Evolutionary conservation across 2,329 filamentous ascomycete species (phyloP).

Genomic region (Aspergillus sp.): DNA sequence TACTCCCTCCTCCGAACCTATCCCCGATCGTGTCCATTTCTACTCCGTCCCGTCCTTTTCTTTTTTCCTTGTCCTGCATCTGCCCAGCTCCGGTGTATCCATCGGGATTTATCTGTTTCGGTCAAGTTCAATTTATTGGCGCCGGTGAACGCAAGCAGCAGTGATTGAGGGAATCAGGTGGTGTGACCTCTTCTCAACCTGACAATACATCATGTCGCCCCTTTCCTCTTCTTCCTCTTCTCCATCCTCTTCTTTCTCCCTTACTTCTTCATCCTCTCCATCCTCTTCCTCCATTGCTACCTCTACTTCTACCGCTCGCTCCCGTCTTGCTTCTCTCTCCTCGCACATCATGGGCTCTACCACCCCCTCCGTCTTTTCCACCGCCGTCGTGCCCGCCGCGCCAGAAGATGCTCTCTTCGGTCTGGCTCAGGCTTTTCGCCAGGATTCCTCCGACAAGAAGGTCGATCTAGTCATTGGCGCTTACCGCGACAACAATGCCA

Average conservation of each 20-base stretch:
- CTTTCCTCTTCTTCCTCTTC: slow-evolving; percentile 13
- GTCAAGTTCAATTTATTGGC: background rate
- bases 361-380: slow-evolving; percentile 68
- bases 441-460: slow-evolving; percentile 75
- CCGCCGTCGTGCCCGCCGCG: slow-evolving; percentile 78
- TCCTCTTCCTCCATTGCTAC: slow-evolving; percentile 14
- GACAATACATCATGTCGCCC: slow-evolving; percentile 25
- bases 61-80: background rate
- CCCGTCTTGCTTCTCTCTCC: slow-evolving; percentile 38
- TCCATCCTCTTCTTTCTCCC: slow-evolving; percentile 11
- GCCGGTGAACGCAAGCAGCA: slow-evolving; percentile 41
- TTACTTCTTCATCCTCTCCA: slow-evolving; percentile 15
- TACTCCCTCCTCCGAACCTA: slow-evolving; percentile 3
- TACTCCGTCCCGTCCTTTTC: too few relatives aligned
- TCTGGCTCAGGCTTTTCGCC: slow-evolving; percentile 82
- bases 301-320: slow-evolving; percentile 21
- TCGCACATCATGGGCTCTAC: slow-evolving; percentile 67
- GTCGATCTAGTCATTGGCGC: slow-evolving; percentile 94
- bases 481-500: slow-evolving; percentile 91
- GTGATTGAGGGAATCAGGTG: slow-evolving; percentile 16
- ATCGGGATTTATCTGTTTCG: slow-evolving; percentile 13
- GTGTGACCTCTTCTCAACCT: slow-evolving; percentile 23
- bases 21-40: background rate
- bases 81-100: slow-evolving; percentile 8
- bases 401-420: slow-evolving; percentile 96